Base-by-base conservation (phyloP, 371 early-diverging fungal species). In the Ecytonucleospora hepatopenaei region DNA sequence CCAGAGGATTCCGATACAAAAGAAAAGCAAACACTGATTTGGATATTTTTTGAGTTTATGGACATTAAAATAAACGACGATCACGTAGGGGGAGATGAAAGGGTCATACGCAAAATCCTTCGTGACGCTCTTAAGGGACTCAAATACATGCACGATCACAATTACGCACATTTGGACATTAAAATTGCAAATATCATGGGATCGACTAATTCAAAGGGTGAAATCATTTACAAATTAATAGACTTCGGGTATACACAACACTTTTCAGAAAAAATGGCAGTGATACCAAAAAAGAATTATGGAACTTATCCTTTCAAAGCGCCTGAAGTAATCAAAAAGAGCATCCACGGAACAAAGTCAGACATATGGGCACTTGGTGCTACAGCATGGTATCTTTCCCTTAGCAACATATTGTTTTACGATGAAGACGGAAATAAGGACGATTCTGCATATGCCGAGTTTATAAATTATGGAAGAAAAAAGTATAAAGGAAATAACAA, bases 301-400 rank as follows among this genome's bases (percentile, higher is more conserved):
- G 81, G 81, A 17, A 81, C 81, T 27, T 81, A 67, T 71, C 81
- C 81, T 23, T 81, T 78, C 67, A 81, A 81, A 65, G 71, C 81
- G 16, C 81, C 81, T 4, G 81, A 81, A 63, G 67, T 72, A 8
- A 69, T 77, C 21, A 40, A 63, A n/a, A 30, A 65, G 30, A 76
- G 71, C 56, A 53, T 73, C 16, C 81, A 81, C 58, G 78, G 79
- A 8, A 19, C 71, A 1, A 69, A 73, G 47, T 35, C 69, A 27
- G 81, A 81, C 55, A 77, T 81, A 26, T 81, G 76, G 75, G 72
- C 80, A 46, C 17, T 81, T 15, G 81, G 81, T 23, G 72, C 73
- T 0, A 67, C 74, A 54, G 57, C 57, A 1, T 70, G 75, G 67
- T 78, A 68, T 61, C 65, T 78, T 17, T 53, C 68, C 0, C 30